Base-by-base conservation (phyloP, 148 eudicot species). In the Vaccinium corymbosum region DNA sequence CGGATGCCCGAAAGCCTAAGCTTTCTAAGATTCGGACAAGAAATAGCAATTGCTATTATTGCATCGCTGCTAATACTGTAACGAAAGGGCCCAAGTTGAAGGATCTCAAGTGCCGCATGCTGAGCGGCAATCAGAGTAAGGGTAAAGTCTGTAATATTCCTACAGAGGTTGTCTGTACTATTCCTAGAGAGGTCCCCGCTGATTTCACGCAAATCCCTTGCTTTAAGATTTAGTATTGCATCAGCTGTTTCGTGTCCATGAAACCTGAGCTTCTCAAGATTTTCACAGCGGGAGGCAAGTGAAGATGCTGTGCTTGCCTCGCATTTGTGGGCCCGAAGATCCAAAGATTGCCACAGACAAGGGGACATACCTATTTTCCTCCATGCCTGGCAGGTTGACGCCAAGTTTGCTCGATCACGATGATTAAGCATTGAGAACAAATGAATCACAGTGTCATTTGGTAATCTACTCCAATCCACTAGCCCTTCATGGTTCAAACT, bases 381-480 rank as follows among this genome's bases (percentile, higher is more conserved):
- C 95, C 98, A 93, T 9, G 91, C 84, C 14, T 82, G 79, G 22
- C 99, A 93, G 7, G 95, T 90, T 32, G 98, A 92, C 13, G 97
- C 85, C 48, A 97, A 86, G 75, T 91, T 91, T 2, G 98, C 98
- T 17, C 97, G 90, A 88, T 93, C 99, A 7, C 98, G 93, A 85
- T 93, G 89, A 86, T 90, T 97, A 19, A 97, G 86, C 80, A 86
- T 87, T 25, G 97, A 89, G 79, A 97, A 97, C 3, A 97, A 86
- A 85, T 94, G 95, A 82, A 97, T 84, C 22, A 93, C 92, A 20
- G 95, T 93, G 83, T 97, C 98, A 86, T 97, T 90, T 0, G 97
- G 99, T 38, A 94, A 87, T 25, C 83, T 89, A 19, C 94, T 92
- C 99, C 99, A 97, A 87, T 96, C 97, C 32, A 93, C 92, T 48